Base-by-base conservation (phyloP, 2,329 filamentous ascomycete genomes). In the Microdochium nivale region DNA sequence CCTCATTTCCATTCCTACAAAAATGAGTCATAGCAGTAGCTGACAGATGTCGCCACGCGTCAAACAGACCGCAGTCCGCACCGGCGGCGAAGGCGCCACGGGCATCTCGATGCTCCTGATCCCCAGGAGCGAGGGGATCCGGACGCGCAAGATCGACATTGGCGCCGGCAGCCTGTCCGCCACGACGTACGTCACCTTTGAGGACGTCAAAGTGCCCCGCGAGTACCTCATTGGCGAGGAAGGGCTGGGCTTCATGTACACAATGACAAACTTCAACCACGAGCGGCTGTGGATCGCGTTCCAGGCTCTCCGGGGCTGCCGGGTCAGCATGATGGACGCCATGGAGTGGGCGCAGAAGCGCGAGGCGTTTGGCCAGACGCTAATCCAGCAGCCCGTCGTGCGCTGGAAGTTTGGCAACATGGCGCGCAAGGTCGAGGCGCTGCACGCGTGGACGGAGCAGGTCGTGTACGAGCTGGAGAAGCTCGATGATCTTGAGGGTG, bases 161-260 rank as follows among this genome's bases (percentile, higher is more conserved):
- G 80, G 76, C 21, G 81, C 81, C 4, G 80, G 84, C 11, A 76
- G 79, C 57, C 79, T 78, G 11, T 81, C 80, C 40, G 79, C 79
- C 63, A 70, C 77, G 7, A 77, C 75, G 3, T 80, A 73, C 51
- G 69, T 80, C 50, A 73, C 74, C 27, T 69, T 80, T 47, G 75
- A 79, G 52, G 69, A 79, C 52, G 76, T 80, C 3, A 58, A 64
- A n/a, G 77, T 81, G 1, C 76, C 77, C 0, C 64, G 69, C 0
- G 67, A 70, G 25, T 77, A 80, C 53, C 68, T 80, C 1, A 56
- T 81, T 2, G 76, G 77, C 1, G 63, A 67, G 47, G 77, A 79
- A 54, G 76, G 77, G 49, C 60, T 72, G 40, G 78, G 78, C 3
- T 80, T 80, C 63, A 60, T 54, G 35, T 55, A 56, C 30, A 55